Base-by-base conservation (phyloP, 2,329 filamentous ascomycete species). In the Xylaria sp. region DNA sequence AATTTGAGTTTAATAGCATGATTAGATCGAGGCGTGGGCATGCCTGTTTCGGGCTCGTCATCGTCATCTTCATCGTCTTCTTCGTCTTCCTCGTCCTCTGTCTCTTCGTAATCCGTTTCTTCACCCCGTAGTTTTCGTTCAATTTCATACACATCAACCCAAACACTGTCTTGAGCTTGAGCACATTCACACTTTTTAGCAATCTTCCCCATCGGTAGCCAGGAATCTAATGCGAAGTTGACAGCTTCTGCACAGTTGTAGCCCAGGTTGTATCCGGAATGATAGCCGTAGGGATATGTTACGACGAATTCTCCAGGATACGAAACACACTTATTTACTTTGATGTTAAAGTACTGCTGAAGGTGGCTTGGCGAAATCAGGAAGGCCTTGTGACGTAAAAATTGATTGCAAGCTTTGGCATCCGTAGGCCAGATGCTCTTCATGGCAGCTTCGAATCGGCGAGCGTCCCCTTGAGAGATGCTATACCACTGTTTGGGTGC, bases 401-500 rank as follows among this genome's bases (percentile, higher is more conserved):
- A 99, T 76, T 99, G 96, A 73, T 94, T 92, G 78, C 96, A 99
- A 50, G 94, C 93, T 82, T 99, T 99, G 23, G 94, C 94, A 77
- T 99, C 96, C 6, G 91, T 91, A 0, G 94, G 94, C 94, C 95
- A 99, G 67, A 97, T 93, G 78, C 87, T 94, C 82, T 92, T 95
- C 96, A 99, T 99, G 51, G 94, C 95, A 46, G 90, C 89, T 81
- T 99, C 96, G 75, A 99, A 99, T 18, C 92, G 91, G 60, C 94
- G 90, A 15, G 95, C 94, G 79, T 99, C 96, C 73, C 93, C 92
- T 80, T 98, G 97, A 0, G 95, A 97, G 73, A 99, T 98, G 81
- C 94, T 98, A 83, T 99, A 99, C 96, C 96, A 99, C 80, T 99
- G 96, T 82, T 99, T 99, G 0, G 96, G 96, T 1, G 96, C 96